A percentile compares a stretch with the other conserved stretches of the same genome.
Evolutionary conservation across 306 rosid species (phyloP).

Genomic region (Acacia crassicarpa): DNA sequence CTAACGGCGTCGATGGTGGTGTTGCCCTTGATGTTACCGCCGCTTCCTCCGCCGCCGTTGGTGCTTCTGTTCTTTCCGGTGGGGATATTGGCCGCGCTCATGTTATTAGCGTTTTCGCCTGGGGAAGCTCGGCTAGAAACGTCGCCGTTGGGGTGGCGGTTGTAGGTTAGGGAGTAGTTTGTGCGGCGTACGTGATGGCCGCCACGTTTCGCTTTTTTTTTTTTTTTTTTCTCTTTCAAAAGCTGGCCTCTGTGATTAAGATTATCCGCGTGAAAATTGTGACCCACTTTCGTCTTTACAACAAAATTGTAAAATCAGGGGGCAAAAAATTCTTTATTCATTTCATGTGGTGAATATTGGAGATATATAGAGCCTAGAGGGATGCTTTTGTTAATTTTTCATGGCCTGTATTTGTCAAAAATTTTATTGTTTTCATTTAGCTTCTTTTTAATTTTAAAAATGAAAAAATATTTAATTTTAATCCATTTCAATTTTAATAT

Average conservation of each 20-base stretch:
- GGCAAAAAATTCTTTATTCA: too few species aligned
- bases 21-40: conserved; percentile 66
- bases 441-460: too few species aligned
- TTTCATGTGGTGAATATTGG: neutral
- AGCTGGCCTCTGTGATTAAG: neutral
- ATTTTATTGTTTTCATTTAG: neutral
- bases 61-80: conserved; percentile 69
- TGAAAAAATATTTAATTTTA: neutral
- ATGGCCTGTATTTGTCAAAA: neutral
- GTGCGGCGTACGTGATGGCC: neutral
- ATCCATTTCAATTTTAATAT: neutral
- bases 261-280: neutral
- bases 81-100: conserved; percentile 73
- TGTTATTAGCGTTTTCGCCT: conserved; percentile 68
- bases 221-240: too few species aligned
- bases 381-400: neutral
- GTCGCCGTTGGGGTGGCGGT: conserved; percentile 30
- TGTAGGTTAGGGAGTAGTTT: neutral
- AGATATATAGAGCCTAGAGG: neutral
- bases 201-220: conserved; percentile 8
- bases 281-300: neutral
- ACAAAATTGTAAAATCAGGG: conserved; percentile 25
- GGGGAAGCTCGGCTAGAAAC: conserved; percentile 8
- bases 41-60: conserved; percentile 78
- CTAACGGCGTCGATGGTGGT: conserved; percentile 66